Percentiles rank a stretch among this genome's conserved stretches.
Conservation (phyloP, 441 rosid genomes). For the Erodium texanum region DNA sequence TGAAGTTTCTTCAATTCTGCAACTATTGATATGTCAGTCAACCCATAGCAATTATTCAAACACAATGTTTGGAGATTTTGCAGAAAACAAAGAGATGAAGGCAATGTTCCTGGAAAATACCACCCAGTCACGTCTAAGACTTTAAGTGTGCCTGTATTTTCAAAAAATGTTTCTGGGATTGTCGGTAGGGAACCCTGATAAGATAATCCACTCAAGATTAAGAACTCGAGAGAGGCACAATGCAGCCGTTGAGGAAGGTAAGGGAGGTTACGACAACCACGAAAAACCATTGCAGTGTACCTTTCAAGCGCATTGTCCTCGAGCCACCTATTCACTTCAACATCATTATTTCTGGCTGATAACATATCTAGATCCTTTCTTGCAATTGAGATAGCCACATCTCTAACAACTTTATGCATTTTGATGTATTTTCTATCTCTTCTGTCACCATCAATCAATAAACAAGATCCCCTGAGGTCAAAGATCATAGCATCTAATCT, state of each 20-base stretch:
- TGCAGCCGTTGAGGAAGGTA: conserved; percentile 1
- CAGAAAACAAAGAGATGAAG: conserved; percentile 13
- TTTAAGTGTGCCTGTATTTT: background rate
- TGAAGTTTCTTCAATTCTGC: conserved; percentile 15
- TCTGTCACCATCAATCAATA: conserved; percentile 10
- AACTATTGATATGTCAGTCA: conserved; percentile 11
- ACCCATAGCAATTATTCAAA: background rate
- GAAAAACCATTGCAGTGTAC: conserved; percentile 5
- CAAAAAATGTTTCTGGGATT: conserved; percentile 15
- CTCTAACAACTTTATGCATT: conserved; percentile 12
- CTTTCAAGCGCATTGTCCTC: background rate
- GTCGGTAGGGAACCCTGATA: background rate
- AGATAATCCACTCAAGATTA: background rate
- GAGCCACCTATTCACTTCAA: background rate
- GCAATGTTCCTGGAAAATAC: conserved; percentile 8
- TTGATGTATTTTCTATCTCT: background rate
- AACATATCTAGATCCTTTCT: background rate
- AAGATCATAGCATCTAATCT: background rate
- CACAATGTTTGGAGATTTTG: conserved; percentile 14
- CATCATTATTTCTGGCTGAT: background rate
- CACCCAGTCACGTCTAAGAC: conserved; percentile 10
- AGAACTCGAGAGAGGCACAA: conserved; percentile 3
- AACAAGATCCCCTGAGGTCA: conserved; percentile 11
- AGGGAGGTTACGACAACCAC: background rate
- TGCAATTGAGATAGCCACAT: conserved; percentile 17